Evolutionary conservation across 495 filamentous ascomycete genomes (phyloP), one percentile per base, ranked within the genome.

Genomic region (Patellaria atrata): DNA sequence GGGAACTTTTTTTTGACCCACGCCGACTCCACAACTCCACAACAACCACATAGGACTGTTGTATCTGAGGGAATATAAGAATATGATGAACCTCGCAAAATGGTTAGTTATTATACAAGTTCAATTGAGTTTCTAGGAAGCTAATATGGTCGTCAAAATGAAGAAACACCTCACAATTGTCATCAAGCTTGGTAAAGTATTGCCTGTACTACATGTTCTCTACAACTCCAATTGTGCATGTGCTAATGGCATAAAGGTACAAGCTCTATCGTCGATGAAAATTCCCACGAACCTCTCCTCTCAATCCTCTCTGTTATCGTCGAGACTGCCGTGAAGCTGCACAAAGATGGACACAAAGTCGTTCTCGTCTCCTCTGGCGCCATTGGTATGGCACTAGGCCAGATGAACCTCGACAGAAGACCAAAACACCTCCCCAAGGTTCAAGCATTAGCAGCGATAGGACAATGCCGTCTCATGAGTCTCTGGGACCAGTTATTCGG

Each of bases 261-360:
- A 16, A 94, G 84, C 59, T 97, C 89, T 10, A 94, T 97, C 45
- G 89, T 96, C 32, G 80, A 94, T 56, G 89, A 97, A 53, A 82
- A 76, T 46, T 93, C 80, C n/a, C 89, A 96, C 58, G 79, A 93
- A 43, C 91, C 91, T n/a, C 71, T 94, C 20, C 67, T 96, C 14
- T 91, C 85, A 6, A 92, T 83, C 37, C 60, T 97, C 33, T 80
- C 78, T 34, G 59, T 80, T 32, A 93, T 97, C 44, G 89, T 93
- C 22, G 85, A 96, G 56, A 94, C 91, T 4, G 84, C 80, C 3
- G 76, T 85, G 9, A 73, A 70, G 40, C 65, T 97, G 32, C 75
- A 70, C 41, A 79, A 82, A 53, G 81, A 93, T 75, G 91, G 91
- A 10, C 85, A 96, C 52, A 77, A 74, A 47, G 91, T 97, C 19